phyloP scores from a whole-genome alignment of 208 protist genomes.

The Ichthyophonus hoferi region DNA sequence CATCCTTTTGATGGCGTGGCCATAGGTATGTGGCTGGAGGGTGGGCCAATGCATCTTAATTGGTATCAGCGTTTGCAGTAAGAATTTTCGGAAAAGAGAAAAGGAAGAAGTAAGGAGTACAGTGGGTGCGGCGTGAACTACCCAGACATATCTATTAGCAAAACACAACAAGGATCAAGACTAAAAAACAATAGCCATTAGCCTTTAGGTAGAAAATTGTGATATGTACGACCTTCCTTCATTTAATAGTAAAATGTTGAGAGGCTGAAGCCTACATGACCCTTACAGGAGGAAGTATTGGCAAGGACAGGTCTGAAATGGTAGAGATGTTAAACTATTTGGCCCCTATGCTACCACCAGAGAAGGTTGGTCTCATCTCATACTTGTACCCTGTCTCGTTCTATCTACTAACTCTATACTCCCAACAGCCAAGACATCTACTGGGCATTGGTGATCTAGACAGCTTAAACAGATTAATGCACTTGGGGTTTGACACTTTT shows the following conservation, averaged over 20 bases:
- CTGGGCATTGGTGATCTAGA: constrained; percentile 10
- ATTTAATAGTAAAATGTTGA: too few relatives aligned
- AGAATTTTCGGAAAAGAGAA: neutral
- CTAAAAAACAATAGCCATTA: too few relatives aligned
- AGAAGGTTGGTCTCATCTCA: too few relatives aligned
- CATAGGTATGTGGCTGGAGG: neutral
- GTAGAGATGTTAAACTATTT: neutral
- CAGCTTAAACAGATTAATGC: neutral
- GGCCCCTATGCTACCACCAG: neutral
- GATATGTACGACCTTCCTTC: too few relatives aligned
- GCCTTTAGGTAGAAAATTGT: too few relatives aligned
- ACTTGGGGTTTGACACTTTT: constrained; percentile 15
- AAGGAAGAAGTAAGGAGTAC: neutral
- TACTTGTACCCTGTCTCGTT: too few relatives aligned
- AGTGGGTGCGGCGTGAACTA: neutral
- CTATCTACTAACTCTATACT: too few relatives aligned
- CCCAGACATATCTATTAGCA: too few relatives aligned
- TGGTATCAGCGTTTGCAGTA: too few relatives aligned
- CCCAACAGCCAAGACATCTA: neutral
- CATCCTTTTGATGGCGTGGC: neutral
- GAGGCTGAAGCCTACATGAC: too few relatives aligned
- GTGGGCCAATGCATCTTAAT: too few relatives aligned
- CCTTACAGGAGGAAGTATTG: neutral
- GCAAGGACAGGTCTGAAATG: neutral
- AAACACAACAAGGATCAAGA: too few relatives aligned